These are phyloP conservation scores for Calamus simplicifolius DNA, from an alignment of 176 grass and related monocot species.

Conservation along the genomic window DNA sequence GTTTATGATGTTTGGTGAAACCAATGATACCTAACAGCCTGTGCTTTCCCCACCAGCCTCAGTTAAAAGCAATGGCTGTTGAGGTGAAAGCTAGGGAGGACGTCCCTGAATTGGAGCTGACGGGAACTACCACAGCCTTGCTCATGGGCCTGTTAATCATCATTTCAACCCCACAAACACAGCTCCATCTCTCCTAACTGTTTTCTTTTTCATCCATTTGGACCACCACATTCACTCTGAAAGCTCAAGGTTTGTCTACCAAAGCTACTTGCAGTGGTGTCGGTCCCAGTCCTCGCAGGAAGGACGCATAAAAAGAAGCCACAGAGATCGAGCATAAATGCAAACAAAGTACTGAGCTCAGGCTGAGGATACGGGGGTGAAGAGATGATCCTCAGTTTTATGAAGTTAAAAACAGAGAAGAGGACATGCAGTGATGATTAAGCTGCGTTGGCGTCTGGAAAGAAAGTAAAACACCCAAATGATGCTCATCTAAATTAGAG, in stretches of 20 bases:
- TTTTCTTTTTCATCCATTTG: not conserved
- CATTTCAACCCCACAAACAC: no score
- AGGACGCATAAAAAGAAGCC: not conserved
- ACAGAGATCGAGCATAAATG: not conserved
- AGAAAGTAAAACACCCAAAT: not conserved
- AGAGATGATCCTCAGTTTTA: not conserved
- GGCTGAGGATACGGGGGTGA: not conserved
- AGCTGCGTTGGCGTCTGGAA: not conserved
- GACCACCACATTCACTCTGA: not conserved
- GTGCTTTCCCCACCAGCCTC: not conserved
- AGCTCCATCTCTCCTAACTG: not conserved
- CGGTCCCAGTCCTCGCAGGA: not conserved
- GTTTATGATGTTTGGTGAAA: not conserved
- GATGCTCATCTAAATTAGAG: slow-evolving; percentile 5
- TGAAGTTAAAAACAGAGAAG: slow-evolving; percentile 1
- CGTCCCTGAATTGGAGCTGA: not conserved
- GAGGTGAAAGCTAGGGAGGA: not conserved
- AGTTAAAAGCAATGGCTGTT: not conserved
- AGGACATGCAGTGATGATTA: slow-evolving; percentile 1
- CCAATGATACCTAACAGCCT: not conserved
- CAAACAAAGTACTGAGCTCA: not conserved
- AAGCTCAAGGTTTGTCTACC: not conserved
- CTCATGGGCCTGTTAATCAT: not conserved
- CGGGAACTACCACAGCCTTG: not conserved
- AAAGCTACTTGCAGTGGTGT: not conserved